These are phyloP conservation scores for Podaxis rugospora DNA, from an alignment of 768 basidiomycete genomes.

Conservation along the genomic window DNA sequence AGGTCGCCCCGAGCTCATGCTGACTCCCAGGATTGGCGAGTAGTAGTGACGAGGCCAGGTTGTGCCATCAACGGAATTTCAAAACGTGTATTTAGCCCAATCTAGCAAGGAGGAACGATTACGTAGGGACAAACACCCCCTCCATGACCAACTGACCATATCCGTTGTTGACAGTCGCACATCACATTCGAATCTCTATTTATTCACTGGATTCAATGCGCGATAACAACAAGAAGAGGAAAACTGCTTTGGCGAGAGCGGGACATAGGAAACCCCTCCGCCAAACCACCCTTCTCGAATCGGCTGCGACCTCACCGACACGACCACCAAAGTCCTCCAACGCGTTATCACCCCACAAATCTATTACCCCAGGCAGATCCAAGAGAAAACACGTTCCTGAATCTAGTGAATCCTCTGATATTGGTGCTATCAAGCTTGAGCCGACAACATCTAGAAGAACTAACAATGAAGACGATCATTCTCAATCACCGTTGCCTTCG, in stretches of 20 bases:
- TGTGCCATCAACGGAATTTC: not conserved
- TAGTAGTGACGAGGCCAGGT: not conserved
- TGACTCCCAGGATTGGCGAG: not conserved
- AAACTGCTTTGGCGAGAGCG: slow-evolving; percentile 4
- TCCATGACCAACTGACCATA: too few species aligned
- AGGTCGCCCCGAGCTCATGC: not conserved
- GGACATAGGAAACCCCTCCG: slow-evolving; percentile 25
- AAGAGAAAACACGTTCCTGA: slow-evolving; percentile 13
- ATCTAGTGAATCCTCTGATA: slow-evolving; percentile 33
- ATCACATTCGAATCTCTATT: not conserved
- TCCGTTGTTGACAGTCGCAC: not conserved
- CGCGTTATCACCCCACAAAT: not conserved
- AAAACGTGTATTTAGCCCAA: not conserved
- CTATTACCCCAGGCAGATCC: not conserved
- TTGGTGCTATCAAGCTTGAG: slow-evolving; percentile 50
- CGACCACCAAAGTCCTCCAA: slow-evolving; percentile 3
- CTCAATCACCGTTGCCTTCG: slow-evolving; percentile 6
- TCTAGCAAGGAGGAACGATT: not conserved
- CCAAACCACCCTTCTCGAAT: slow-evolving; percentile 41
- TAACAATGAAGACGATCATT: slow-evolving; percentile 12
- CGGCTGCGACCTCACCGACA: slow-evolving; percentile 8
- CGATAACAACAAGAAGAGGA: slow-evolving; percentile 4
- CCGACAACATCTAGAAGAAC: slow-evolving; percentile 19
- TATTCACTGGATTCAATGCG: not conserved
- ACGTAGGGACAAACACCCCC: not conserved